Conservation (phyloP, 2,329 filamentous ascomycete genomes). For the Monosporascus sp. region DNA sequence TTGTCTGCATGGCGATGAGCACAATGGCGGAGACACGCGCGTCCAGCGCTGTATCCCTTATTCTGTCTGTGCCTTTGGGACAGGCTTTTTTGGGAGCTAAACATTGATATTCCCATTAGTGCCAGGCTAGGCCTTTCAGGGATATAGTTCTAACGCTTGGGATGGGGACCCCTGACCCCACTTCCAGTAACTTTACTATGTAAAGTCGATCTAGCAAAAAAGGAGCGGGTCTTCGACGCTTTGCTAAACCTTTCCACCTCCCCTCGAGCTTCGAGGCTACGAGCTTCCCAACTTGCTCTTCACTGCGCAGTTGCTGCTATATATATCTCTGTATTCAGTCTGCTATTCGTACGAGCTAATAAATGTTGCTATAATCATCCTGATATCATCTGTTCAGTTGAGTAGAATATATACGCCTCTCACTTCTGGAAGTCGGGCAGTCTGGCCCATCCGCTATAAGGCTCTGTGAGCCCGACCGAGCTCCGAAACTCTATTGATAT, state of each 20-base stretch:
- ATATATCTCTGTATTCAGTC: too few relatives aligned
- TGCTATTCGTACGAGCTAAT: too few relatives aligned
- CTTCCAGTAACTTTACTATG: too few relatives aligned
- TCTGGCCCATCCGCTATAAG: background rate
- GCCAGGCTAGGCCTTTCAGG: background rate
- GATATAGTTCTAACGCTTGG: background rate
- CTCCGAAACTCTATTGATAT: conserved; percentile 9
- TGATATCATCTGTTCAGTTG: too few relatives aligned
- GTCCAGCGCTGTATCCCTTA: too few relatives aligned
- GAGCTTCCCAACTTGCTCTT: too few relatives aligned
- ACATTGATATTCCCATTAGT: background rate
- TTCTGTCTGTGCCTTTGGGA: background rate
- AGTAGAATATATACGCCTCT: too few relatives aligned
- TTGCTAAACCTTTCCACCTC: background rate
- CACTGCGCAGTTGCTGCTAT: too few relatives aligned
- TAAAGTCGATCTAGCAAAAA: background rate
- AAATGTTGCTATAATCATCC: too few relatives aligned
- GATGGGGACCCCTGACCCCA: background rate
- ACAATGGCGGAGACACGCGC: too few relatives aligned
- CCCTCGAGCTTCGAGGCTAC: background rate
- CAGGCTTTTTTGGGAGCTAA: background rate
- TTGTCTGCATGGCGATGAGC: too few relatives aligned
- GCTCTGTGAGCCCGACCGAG: conserved; percentile 1
- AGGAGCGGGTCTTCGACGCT: background rate
- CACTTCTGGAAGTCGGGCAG: too few relatives aligned